Conservation (phyloP, 768 basidiomycete species). For the Terana coerulea region DNA sequence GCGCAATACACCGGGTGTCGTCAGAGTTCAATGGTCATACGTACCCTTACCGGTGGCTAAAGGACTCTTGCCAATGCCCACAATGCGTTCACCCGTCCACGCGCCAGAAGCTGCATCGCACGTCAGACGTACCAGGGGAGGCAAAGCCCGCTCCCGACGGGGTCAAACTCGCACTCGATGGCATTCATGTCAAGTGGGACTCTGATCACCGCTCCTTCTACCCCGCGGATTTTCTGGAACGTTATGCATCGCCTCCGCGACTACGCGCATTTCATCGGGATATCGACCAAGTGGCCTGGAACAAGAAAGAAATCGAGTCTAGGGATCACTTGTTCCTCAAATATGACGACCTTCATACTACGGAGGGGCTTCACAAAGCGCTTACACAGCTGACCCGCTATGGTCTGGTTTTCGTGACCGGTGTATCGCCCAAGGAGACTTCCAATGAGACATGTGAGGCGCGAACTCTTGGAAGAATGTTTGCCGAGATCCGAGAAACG, state of each 20-base stretch:
- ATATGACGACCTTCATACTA: slow-evolving; percentile 47
- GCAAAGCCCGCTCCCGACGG: slow-evolving; percentile 41
- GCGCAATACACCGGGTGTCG: too few relatives aligned
- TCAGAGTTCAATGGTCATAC: slow-evolving; percentile 19
- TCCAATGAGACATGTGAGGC: slow-evolving; percentile 63
- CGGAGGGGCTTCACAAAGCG: slow-evolving; percentile 46
- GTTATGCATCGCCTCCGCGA: slow-evolving; percentile 37
- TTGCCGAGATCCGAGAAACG: slow-evolving; percentile 78
- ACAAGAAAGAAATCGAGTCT: slow-evolving; percentile 32
- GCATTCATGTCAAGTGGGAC: slow-evolving; percentile 50
- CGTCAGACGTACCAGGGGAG: slow-evolving; percentile 58
- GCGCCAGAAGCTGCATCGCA: slow-evolving; percentile 68
- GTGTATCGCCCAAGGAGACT: slow-evolving; percentile 63
- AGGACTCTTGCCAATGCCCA: slow-evolving; percentile 78
- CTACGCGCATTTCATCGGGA: slow-evolving; percentile 46
- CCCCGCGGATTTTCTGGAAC: slow-evolving; percentile 41
- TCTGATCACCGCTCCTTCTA: slow-evolving; percentile 62
- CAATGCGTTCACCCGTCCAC: slow-evolving; percentile 75
- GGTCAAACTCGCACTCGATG: slow-evolving; percentile 38
- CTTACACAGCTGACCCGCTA: slow-evolving; percentile 68
- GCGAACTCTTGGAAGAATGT: slow-evolving; percentile 54
- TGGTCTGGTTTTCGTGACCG: slow-evolving; percentile 70
- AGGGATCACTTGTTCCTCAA: slow-evolving; percentile 46
- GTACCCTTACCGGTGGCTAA: slow-evolving; percentile 67
- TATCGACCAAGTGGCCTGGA: slow-evolving; percentile 41